Percentiles rank a stretch among this genome's conserved stretches.
Conservation (phyloP, 2,329 filamentous ascomycete genomes). For the Aspergillus sp. region DNA sequence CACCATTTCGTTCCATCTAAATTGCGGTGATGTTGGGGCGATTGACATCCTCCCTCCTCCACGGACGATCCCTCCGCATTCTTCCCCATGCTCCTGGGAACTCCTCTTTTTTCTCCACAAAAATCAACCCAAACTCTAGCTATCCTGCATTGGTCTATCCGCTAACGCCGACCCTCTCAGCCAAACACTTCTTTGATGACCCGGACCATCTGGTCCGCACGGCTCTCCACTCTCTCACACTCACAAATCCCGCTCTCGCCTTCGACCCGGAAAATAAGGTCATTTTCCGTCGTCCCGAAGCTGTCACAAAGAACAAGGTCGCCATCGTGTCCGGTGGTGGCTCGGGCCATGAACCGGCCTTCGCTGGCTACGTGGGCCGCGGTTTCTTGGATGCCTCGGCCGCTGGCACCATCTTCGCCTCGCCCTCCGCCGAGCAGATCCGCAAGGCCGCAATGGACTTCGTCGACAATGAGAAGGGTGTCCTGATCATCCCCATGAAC, state of each 20-base stretch:
- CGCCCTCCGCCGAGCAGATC: slow-evolving; percentile 78
- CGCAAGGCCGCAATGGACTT: slow-evolving; percentile 70
- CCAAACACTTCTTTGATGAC: slow-evolving; percentile 88
- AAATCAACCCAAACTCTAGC: slow-evolving; percentile 4
- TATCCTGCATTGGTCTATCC: slow-evolving; percentile 6
- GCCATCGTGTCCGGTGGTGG: slow-evolving; percentile 86
- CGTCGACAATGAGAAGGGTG: slow-evolving; percentile 69
- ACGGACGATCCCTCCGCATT: slow-evolving; percentile 1
- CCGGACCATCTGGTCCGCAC: slow-evolving; percentile 73
- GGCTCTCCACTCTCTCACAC: slow-evolving; percentile 72
- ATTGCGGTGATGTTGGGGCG: background rate
- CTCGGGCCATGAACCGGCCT: slow-evolving; percentile 85
- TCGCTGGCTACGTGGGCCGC: slow-evolving; percentile 77
- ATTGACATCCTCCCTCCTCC: background rate
- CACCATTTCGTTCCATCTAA: background rate
- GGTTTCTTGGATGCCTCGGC: slow-evolving; percentile 79
- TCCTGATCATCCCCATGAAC: slow-evolving; percentile 92
- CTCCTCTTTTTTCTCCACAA: slow-evolving; percentile 13
- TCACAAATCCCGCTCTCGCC: slow-evolving; percentile 79
- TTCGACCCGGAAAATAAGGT: slow-evolving; percentile 80
- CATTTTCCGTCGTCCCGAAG: slow-evolving; percentile 67
- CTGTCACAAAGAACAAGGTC: slow-evolving; percentile 58
- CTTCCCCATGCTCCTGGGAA: slow-evolving; percentile 10
- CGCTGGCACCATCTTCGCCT: slow-evolving; percentile 83
- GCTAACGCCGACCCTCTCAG: slow-evolving; percentile 24